Evolutionary conservation across 169 alveolate species (phyloP), one percentile per base, ranked within the genome.

Genomic region (Plasmodium gonderi): DNA sequence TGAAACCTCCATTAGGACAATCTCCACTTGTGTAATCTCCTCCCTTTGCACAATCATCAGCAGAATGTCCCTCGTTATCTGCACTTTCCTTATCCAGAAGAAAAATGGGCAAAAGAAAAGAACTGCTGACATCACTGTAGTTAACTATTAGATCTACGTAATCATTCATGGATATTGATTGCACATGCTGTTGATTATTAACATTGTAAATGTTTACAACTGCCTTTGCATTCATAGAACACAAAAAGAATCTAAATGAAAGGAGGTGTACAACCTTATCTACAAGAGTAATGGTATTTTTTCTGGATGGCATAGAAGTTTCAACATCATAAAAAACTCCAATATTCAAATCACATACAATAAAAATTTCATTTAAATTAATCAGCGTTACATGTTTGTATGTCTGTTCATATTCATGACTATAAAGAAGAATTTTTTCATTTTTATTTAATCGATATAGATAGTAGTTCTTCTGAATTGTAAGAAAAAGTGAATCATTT

Each of bases 281-380:
- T 8, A 65, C 20, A 17, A 87, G 42, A 14, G 67, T 75, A 6
- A 87, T 87, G 0, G 93, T 72, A 38, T 87, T 87, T 23, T 87
- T 87, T 78, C 78, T 17, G 5, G 89, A 75, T 5, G 93, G 93
- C 93, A 87, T 87, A n/a, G 89, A 75, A 1, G 93, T 87, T 3
- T 87, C 51, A 0, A 76, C 72, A 44, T 87, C 93, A 47, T 87
- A 87, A 51, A 87, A 87, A 1, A 87, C 93, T 1, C 93, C 93
- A 40, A 87, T 75, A n/a, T 87, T 87, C 6, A 76, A 47, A 44
- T 87, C 93, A 74, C 93, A 87, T 0, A 87, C 93, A 3, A 87
- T 87, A 87, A 87, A 87, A 29, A 87, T 75, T 51, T 87, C 93
- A 36, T 75, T 12, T 11, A 54, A 29, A 45, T 76, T 72, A 75